Conservation (phyloP, 2,329 filamentous ascomycete species). For the Chrysosporium keratinophilum region DNA sequence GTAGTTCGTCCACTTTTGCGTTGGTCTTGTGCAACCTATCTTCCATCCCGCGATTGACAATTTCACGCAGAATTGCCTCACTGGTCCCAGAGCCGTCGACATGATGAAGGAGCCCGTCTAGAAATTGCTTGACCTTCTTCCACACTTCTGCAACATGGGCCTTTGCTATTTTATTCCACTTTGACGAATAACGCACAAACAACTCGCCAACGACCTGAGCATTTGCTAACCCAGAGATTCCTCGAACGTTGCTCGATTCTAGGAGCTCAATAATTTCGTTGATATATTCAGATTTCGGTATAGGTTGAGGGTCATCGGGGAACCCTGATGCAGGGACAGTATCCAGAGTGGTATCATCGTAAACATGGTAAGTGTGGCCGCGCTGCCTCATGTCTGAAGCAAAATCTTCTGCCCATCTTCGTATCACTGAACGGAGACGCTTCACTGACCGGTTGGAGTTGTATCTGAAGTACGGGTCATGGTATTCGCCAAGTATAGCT, state of each 20-base stretch:
- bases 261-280: slow-evolving; percentile 12
- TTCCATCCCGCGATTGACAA: slow-evolving; percentile 17
- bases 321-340: slow-evolving; percentile 5
- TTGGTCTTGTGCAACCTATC: slow-evolving; percentile 16
- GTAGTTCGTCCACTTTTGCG: slow-evolving; percentile 19
- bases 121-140: slow-evolving; percentile 17
- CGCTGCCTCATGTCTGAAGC: slow-evolving; percentile 18
- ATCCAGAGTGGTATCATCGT: slow-evolving; percentile 8
- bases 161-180: slow-evolving; percentile 27
- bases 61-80: slow-evolving; percentile 18
- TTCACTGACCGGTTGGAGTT: slow-evolving; percentile 13
- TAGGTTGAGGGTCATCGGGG: slow-evolving; percentile 15
- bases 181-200: slow-evolving; percentile 31
- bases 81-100: slow-evolving; percentile 14
- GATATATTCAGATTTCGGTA: slow-evolving; percentile 16
- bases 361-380: slow-evolving; percentile 20
- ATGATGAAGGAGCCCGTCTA: slow-evolving; percentile 18
- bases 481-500: slow-evolving; percentile 20
- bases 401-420: slow-evolving; percentile 20
- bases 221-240: slow-evolving; percentile 34
- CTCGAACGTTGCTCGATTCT: slow-evolving; percentile 19
- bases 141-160: slow-evolving; percentile 17
- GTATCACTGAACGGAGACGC: slow-evolving; percentile 19
- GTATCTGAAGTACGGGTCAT: slow-evolving; percentile 20
- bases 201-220: slow-evolving; percentile 33